Evolutionary conservation across 305 asterid species (phyloP), one percentile per base, ranked within the genome.

Genomic region (Fraxinus sp.): DNA sequence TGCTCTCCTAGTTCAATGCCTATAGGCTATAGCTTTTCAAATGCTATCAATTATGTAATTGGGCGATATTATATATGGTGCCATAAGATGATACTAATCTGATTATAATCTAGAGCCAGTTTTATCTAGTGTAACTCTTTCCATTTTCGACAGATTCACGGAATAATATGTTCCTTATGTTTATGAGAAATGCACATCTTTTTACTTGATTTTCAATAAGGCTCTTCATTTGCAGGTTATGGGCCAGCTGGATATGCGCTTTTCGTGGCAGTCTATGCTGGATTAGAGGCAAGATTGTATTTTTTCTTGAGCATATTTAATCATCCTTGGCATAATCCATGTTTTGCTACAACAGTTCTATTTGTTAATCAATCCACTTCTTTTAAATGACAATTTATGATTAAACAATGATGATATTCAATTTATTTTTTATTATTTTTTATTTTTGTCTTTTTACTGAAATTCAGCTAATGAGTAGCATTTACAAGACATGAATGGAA

Each of bases 211-310:
- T 43, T 77, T 49, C 66, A 83, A 82, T 24, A 55, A 13, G 39
- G 64, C 78, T 83, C 62, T 81, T 81, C 52, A 80, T 26, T 84
- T 81, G 76, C 95, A 96, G 99, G 95, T 78, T 92, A 94, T 77
- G 99, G 99, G 68, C 88, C 97, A 74, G 93, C 97, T 85, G 99
- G 99, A 84, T 96, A 96, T 88, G 98, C 98, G 39, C 89, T 96
- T 68, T 96, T 96, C 41, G 92, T 96, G 59, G 93, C 93, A 81
- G 98, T 89, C 82, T 96, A 96, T 87, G 94, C 99, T 81, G 97
- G 97, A 85, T 84, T 96, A 85, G 99, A 96, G 89, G 99, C 94
- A 91, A 89, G 96, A 80, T 62, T 49, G 72, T 30, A 68, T 75
- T 82, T 73, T 75, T 52, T 81, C 41, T 83, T 24, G 28, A 41